Conservation (phyloP, 306 rosid genomes). For the Mucuna pruriens region DNA sequence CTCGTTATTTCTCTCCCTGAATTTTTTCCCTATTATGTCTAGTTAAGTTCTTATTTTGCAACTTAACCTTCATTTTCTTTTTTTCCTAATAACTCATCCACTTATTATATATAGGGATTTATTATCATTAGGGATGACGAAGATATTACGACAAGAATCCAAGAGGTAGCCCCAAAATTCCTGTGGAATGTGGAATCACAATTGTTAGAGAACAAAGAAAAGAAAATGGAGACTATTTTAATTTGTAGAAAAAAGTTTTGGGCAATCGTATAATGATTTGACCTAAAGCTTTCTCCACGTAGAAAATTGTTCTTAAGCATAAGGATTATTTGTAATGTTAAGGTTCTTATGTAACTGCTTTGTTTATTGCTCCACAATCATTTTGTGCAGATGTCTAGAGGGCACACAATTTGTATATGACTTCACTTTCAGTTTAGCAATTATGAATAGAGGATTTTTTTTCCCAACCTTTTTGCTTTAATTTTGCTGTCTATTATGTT, state of each 20-base stretch:
- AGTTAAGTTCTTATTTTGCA: background rate
- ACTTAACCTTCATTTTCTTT: background rate
- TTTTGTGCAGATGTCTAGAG: conserved; percentile 37
- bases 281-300: background rate
- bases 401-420: conserved; percentile 29
- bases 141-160: conserved; percentile 60
- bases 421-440: conserved; percentile 8
- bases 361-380: conserved; percentile 32
- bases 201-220: conserved; percentile 67
- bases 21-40: background rate
- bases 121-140: conserved; percentile 79
- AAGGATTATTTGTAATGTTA: conserved; percentile 38
- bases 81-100: background rate
- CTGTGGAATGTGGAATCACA: conserved; percentile 79
- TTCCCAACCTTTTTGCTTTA: background rate
- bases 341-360: conserved; percentile 22
- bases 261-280: conserved; percentile 57
- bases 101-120: conserved; percentile 63
- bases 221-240: conserved; percentile 68
- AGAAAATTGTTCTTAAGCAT: conserved; percentile 16
- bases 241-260: conserved; percentile 91
- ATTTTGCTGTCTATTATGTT: background rate
- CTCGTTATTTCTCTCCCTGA: background rate
- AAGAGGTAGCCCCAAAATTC: conserved; percentile 67
- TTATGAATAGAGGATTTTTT: background rate